Base-by-base conservation (phyloP, 75 land plant species). In the Selaginella tamariscina region DNA sequence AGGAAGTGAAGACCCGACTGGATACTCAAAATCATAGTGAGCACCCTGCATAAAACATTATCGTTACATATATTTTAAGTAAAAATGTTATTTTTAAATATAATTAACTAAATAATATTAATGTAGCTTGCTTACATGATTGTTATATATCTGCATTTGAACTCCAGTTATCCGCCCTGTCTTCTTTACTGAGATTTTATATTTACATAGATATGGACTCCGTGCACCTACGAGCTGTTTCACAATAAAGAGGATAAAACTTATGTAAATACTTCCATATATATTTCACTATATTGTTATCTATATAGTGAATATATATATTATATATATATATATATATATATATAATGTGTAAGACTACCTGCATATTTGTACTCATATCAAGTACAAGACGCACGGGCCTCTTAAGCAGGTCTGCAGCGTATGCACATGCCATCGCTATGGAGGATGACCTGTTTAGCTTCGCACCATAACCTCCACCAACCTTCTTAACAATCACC, bases 401-500 rank as follows among this genome's bases (percentile, higher is more conserved):
- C 44, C 29, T 77, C 31, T 67, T 63, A 0, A 77, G 75, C 63
- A 72, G 68, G 32, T 77, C 79, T 66, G 79, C 79, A 33, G 79
- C 79, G 24, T 68, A 72, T 26, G 79, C 76, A 77, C 79, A 77
- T 2, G 79, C 79, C 79, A 77, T 73, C 20, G 79, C 79, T 26
- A 72, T 59, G n/a, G 56, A 24, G 28, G 54, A 24, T 23, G 76
- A 23, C 23, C 79, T 64, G 56, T 77, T 77, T 18, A 77, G 66
- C 33, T 77, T 77, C 2, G 79, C 67, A 27, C 79, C 79, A 64
- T 77, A 77, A 8, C 75, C 79, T 30, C 79, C 79, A 22, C 79
- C 79, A 60, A 77, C 49, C 1, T 75, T 68, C 59, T 73, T 73
- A 22, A 77, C 79, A 31, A 26, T 29, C 29, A 77, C 79, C 79